phyloP scores from a whole-genome alignment of 2,329 filamentous ascomycete genomes.

The Passalora sequoiae region DNA sequence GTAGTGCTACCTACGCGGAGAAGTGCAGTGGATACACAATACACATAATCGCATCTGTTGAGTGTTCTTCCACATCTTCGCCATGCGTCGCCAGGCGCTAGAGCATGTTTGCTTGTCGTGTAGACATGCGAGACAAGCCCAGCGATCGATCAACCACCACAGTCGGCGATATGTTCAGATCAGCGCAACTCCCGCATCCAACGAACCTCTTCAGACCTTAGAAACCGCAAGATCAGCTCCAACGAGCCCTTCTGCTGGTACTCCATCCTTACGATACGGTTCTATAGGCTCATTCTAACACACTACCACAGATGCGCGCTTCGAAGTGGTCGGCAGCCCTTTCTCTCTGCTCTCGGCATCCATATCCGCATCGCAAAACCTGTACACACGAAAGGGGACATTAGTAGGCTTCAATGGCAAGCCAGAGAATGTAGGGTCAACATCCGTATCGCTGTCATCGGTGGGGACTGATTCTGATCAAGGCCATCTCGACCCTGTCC shows the following conservation, averaged over 20 bases:
- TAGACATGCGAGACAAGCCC: slow-evolving; percentile 16
- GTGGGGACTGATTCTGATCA: no score
- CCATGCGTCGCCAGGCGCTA: slow-evolving; percentile 28
- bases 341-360: slow-evolving; percentile 92
- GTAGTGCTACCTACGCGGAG: no score
- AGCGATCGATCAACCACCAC: slow-evolving; percentile 9
- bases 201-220: slow-evolving; percentile 36
- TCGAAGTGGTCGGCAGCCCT: slow-evolving; percentile 86
- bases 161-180: slow-evolving; percentile 41
- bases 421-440: slow-evolving; percentile 66
- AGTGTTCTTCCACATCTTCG: background rate
- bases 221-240: slow-evolving; percentile 26
- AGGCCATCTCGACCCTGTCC: slow-evolving; percentile 86
- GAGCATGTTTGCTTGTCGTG: slow-evolving; percentile 27
- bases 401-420: slow-evolving; percentile 86
- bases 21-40: no score
- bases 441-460: no score
- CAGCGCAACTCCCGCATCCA: slow-evolving; percentile 40
- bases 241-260: slow-evolving; percentile 20
- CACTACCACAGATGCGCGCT: slow-evolving; percentile 68
- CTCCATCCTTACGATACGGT: background rate
- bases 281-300: background rate
- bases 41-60: no score
- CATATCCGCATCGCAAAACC: slow-evolving; percentile 84
- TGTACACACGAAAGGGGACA: slow-evolving; percentile 88